These are phyloP conservation scores for Kewa caespitosa DNA, from an alignment of 179 eudicot genomes.

Conservation along the genomic window DNA sequence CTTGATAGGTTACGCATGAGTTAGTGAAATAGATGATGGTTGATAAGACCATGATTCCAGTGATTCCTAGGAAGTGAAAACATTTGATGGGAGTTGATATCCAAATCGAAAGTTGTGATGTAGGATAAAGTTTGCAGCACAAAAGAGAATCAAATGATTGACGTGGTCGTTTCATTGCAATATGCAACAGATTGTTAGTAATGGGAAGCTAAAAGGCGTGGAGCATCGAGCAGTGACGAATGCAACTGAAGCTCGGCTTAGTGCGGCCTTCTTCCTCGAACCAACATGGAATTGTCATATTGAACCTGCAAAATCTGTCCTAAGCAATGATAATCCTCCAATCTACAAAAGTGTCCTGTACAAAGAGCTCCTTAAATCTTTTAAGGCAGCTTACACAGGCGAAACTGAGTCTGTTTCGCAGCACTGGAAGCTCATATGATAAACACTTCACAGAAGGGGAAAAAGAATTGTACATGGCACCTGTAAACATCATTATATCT, in stretches of 20 bases:
- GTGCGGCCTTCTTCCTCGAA: not conserved
- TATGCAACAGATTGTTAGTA: conserved; percentile 4
- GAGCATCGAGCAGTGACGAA: conserved; percentile 19
- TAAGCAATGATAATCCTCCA: conserved; percentile 23
- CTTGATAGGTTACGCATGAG: too few species aligned
- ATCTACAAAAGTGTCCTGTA: conserved; percentile 24
- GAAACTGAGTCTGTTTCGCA: not conserved
- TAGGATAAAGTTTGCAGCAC: too few species aligned
- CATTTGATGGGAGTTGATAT: too few species aligned
- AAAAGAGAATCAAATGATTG: too few species aligned
- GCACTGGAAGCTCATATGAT: not conserved
- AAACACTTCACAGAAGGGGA: not conserved
- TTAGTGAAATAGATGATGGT: too few species aligned
- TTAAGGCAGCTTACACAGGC: not conserved
- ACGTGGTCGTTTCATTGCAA: too few species aligned
- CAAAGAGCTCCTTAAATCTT: conserved; percentile 20
- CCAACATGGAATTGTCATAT: conserved; percentile 13
- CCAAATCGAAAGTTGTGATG: too few species aligned
- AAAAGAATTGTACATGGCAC: too few species aligned
- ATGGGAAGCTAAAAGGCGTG: conserved; percentile 10
- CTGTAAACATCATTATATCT: too few species aligned
- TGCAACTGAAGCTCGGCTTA: not conserved
- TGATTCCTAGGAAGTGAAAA: too few species aligned
- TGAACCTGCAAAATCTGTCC: conserved; percentile 30
- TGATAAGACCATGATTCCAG: too few species aligned